Conservation (phyloP, 768 basidiomycete genomes). For the Lyophyllum semitale region DNA sequence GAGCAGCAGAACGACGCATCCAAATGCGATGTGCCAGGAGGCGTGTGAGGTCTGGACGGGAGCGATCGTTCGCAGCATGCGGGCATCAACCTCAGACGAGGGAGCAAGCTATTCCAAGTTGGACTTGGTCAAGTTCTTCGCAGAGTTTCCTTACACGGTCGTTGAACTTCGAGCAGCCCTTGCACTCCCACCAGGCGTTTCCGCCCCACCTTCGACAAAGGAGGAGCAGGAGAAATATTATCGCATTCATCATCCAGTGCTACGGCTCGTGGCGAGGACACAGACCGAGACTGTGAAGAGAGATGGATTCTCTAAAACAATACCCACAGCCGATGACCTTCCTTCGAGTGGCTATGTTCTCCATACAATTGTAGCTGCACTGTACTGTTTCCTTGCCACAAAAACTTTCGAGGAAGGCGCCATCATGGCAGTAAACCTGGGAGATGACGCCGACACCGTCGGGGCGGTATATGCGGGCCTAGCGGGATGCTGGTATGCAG, state of each 20-base stretch:
- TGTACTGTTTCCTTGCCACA: slow-evolving; percentile 48
- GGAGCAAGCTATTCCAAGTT: slow-evolving; percentile 34
- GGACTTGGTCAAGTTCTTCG: slow-evolving; percentile 38
- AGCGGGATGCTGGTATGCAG: slow-evolving; percentile 44
- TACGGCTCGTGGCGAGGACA: slow-evolving; percentile 34
- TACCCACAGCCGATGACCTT: slow-evolving; percentile 31
- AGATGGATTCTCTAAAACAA: slow-evolving; percentile 21
- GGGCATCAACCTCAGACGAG: slow-evolving; percentile 19
- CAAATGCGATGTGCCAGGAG: slow-evolving; percentile 40
- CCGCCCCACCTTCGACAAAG: slow-evolving; percentile 15
- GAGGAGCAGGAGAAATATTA: slow-evolving; percentile 35
- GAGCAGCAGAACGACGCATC: slow-evolving; percentile 46
- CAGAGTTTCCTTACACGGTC: slow-evolving; percentile 37
- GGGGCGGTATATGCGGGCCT: slow-evolving; percentile 48
- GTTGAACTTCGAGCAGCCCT: slow-evolving; percentile 32
- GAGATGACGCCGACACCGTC: slow-evolving; percentile 46
- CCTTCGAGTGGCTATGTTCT: slow-evolving; percentile 43
- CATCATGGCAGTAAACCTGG: slow-evolving; percentile 44
- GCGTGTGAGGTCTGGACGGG: slow-evolving; percentile 43
- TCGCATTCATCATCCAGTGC: slow-evolving; percentile 35
- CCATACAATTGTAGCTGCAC: slow-evolving; percentile 40
- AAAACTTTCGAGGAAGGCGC: slow-evolving; percentile 46
- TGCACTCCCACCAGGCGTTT: slow-evolving; percentile 25
- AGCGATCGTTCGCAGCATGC: slow-evolving; percentile 34
- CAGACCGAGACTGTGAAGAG: slow-evolving; percentile 12